Conservation (phyloP, 2,329 filamentous ascomycete genomes). For the Penicillium olsonii region DNA sequence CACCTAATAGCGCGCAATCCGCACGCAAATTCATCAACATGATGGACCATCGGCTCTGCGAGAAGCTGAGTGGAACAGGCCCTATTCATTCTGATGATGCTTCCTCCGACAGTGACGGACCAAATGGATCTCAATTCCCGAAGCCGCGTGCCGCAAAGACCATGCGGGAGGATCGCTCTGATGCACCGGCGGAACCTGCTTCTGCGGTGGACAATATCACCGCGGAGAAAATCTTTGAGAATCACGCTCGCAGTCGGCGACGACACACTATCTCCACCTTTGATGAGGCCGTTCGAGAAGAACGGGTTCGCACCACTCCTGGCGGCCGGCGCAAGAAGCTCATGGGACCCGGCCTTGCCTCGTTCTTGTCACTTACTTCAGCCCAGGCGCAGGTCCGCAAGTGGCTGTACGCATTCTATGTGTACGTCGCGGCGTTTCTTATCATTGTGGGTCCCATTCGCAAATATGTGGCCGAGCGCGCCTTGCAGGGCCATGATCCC, state of each 20-base stretch:
- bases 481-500: conserved; percentile 73
- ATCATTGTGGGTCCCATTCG: conserved; percentile 73
- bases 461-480: conserved; percentile 65
- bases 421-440: conserved; percentile 67
- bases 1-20: conserved; percentile 42
- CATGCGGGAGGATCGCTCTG: conserved; percentile 20
- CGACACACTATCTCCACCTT: conserved; percentile 58
- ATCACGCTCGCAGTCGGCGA: conserved; percentile 22
- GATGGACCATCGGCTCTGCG: conserved; percentile 49
- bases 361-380: conserved; percentile 78
- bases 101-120: conserved; percentile 41
- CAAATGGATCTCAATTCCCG: conserved; percentile 21
- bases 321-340: conserved; percentile 67
- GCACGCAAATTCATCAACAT: conserved; percentile 42
- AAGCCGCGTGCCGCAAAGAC: conserved; percentile 41
- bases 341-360: conserved; percentile 64
- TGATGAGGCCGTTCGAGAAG: conserved; percentile 31
- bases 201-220: conserved; percentile 27
- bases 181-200: conserved; percentile 15
- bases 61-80: conserved; percentile 48
- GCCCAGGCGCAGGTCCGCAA: conserved; percentile 74
- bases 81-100: conserved; percentile 33
- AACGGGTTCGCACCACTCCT: conserved; percentile 51
- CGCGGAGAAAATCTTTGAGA: conserved; percentile 27
- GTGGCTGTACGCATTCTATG: conserved; percentile 79